Evolutionary conservation across 1,284 basidiomycete genomes (phyloP).

Genomic region (Malassezia furfur): DNA sequence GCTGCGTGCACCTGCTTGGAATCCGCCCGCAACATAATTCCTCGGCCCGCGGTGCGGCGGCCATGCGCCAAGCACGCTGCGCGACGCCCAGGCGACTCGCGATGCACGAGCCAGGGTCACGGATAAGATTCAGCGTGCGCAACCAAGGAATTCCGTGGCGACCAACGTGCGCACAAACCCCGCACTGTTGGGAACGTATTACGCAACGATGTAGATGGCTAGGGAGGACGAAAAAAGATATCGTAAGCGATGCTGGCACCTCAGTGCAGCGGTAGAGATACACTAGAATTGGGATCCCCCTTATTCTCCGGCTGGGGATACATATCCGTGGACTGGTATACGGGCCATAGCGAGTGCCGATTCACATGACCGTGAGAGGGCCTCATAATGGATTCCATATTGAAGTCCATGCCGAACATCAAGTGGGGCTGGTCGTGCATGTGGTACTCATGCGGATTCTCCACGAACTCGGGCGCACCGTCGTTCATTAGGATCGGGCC

Average conservation of each 20-base stretch:
- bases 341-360: constrained; percentile 5
- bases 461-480: not conserved
- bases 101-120: too few relatives aligned
- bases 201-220: too few relatives aligned
- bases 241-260: not conserved
- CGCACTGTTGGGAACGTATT: too few relatives aligned
- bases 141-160: too few relatives aligned
- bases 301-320: too few relatives aligned
- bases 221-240: not conserved
- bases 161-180: too few relatives aligned
- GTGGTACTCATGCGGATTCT: not conserved
- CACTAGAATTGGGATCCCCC: not conserved
- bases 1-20: too few relatives aligned
- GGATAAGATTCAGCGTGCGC: too few relatives aligned
- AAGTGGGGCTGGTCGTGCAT: not conserved
- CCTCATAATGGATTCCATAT: not conserved
- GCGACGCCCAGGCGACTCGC: too few relatives aligned
- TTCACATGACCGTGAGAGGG: not conserved
- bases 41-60: too few relatives aligned
- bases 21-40: too few relatives aligned
- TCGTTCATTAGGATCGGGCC: constrained; percentile 14
- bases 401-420: not conserved
- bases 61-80: too few relatives aligned
- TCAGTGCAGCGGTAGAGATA: not conserved
- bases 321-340: not conserved